phyloP scores from a whole-genome alignment of 768 basidiomycete genomes.

The Fomitopsis serialis region DNA sequence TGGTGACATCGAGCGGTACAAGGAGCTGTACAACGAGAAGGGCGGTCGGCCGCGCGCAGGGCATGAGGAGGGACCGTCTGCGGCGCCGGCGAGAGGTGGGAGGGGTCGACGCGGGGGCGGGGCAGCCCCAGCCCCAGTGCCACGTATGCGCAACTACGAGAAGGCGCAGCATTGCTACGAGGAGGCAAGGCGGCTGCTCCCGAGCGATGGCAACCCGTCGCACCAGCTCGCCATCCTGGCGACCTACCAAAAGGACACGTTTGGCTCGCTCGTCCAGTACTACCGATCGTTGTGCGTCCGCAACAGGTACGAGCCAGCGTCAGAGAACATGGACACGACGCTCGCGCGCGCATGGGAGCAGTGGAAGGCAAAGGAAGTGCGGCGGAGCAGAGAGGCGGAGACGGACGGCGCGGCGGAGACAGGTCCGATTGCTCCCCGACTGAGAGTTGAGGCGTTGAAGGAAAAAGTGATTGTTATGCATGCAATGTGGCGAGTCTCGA shows the following conservation, averaged over 20 bases:
- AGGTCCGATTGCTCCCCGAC: slow-evolving; percentile 36
- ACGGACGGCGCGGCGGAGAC: slow-evolving; percentile 27
- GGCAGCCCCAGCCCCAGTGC: slow-evolving; percentile 30
- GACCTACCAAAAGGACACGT: slow-evolving; percentile 79
- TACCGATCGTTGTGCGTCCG: slow-evolving; percentile 87
- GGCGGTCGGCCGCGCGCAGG: slow-evolving; percentile 61
- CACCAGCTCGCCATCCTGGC: slow-evolving; percentile 95
- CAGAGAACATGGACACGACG: slow-evolving; percentile 76
- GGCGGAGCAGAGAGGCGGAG: slow-evolving; percentile 13
- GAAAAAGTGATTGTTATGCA: slow-evolving; percentile 73
- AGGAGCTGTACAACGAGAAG: slow-evolving; percentile 81
- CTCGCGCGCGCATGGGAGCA: slow-evolving; percentile 62
- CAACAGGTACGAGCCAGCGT: slow-evolving; percentile 81
- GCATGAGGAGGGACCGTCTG: slow-evolving; percentile 52
- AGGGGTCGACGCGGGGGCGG: slow-evolving; percentile 45
- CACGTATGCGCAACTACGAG: slow-evolving; percentile 63
- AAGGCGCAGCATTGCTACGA: slow-evolving; percentile 80
- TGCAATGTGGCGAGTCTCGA: slow-evolving; percentile 57
- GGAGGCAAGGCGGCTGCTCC: slow-evolving; percentile 75
- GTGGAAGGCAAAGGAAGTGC: slow-evolving; percentile 39
- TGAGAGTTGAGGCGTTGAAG: slow-evolving; percentile 62
- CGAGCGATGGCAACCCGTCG: slow-evolving; percentile 88
- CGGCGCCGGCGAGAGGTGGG: slow-evolving; percentile 26
- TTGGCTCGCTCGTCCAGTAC: slow-evolving; percentile 77
- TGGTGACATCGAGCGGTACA: slow-evolving; percentile 92